These are phyloP conservation scores for Macadamia tetraphylla DNA, from an alignment of 164 flowering plant genomes.

Conservation along the genomic window DNA sequence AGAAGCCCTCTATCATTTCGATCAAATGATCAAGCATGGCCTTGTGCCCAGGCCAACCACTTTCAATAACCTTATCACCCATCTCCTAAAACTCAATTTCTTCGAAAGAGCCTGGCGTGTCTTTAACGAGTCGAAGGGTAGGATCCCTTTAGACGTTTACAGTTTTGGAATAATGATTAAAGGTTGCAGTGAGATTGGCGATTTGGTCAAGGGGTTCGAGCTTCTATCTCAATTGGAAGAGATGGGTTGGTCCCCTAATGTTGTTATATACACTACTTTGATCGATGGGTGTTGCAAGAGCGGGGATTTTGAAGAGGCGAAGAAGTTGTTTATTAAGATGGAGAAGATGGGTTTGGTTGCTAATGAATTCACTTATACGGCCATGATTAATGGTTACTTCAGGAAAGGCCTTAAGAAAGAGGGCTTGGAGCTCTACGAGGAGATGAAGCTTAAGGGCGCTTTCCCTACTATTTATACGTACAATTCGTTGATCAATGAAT, in stretches of 20 bases:
- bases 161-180: constrained; percentile 67
- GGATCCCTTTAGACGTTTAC: constrained; percentile 36
- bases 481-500: constrained; percentile 42
- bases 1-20: constrained; percentile 33
- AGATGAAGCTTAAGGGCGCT: constrained; percentile 53
- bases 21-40: constrained; percentile 35
- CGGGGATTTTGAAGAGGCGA: constrained; percentile 42
- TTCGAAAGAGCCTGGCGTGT: constrained; percentile 41
- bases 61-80: constrained; percentile 36
- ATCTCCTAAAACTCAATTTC: constrained; percentile 23
- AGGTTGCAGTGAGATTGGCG: constrained; percentile 50
- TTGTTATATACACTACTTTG: constrained; percentile 60
- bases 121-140: constrained; percentile 27
- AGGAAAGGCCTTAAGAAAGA: constrained; percentile 49
- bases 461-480: constrained; percentile 54
- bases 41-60: constrained; percentile 32
- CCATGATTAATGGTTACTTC: constrained; percentile 60
- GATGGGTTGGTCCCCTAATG: constrained; percentile 42
- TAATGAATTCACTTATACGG: constrained; percentile 59
- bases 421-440: constrained; percentile 59
- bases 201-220: constrained; percentile 43
- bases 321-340: constrained; percentile 48
- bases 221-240: constrained; percentile 33
- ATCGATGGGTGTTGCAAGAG: constrained; percentile 70
- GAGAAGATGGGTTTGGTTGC: constrained; percentile 48